Evolutionary conservation across 1,139 yeast species (phyloP).

Genomic region (Sugiyamaella xylanicola): DNA sequence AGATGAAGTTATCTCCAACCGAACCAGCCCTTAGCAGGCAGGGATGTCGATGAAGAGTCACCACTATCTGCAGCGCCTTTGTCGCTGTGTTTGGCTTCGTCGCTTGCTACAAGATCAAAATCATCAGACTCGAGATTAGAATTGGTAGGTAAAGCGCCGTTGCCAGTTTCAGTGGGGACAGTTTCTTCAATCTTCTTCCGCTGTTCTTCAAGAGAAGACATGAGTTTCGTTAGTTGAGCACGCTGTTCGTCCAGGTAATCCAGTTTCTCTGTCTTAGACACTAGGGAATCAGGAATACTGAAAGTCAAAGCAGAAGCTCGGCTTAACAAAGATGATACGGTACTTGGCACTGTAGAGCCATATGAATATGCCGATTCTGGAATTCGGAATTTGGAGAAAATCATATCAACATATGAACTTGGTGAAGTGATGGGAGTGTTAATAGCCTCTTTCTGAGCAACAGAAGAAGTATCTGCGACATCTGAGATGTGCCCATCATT

Average conservation of each 20-base stretch:
- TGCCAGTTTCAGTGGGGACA: constrained; percentile 13
- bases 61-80: constrained; percentile 5
- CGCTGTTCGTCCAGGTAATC: constrained; percentile 28
- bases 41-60: not conserved
- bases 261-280: constrained; percentile 28
- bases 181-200: constrained; percentile 26
- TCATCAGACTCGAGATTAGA: constrained; percentile 23
- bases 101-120: constrained; percentile 35
- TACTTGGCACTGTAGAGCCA: constrained; percentile 2
- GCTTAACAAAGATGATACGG: constrained; percentile 2
- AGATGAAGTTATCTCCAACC: constrained; percentile 23
- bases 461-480: not conserved
- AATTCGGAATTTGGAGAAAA: constrained; percentile 37
- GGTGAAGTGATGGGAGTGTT: too few species aligned
- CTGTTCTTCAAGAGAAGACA: constrained; percentile 31
- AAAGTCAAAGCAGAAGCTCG: constrained; percentile 6
- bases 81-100: constrained; percentile 27
- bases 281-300: constrained; percentile 22
- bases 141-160: not conserved
- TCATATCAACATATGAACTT: constrained; percentile 28
- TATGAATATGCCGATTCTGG: constrained; percentile 25
- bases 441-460: too few species aligned
- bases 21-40: constrained; percentile 28
- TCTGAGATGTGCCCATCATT: too few species aligned
- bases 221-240: constrained; percentile 27